phyloP scores from a whole-genome alignment of 768 basidiomycete genomes.

The Phylloporus arenicola region DNA sequence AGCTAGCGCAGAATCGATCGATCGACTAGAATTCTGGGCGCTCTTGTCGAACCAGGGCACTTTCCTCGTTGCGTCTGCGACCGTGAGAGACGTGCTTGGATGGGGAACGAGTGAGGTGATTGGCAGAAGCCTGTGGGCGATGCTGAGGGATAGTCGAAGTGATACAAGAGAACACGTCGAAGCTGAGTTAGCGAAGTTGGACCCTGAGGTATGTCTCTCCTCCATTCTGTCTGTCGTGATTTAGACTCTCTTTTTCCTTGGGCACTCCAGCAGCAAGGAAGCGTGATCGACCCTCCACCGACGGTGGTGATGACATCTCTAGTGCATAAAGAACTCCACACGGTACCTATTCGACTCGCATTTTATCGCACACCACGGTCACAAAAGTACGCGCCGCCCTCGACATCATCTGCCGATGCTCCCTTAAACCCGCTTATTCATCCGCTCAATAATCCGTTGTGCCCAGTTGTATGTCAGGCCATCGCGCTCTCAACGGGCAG shows the following conservation, averaged over 20 bases:
- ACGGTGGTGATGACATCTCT: constrained; percentile 30
- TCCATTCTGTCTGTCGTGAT: neutral
- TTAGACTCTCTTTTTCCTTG: neutral
- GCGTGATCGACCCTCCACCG: constrained; percentile 12
- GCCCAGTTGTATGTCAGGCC: constrained; percentile 29
- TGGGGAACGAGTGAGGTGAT: constrained; percentile 51
- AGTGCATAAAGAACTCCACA: constrained; percentile 33
- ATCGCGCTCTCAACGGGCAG: constrained; percentile 14
- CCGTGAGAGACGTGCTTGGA: constrained; percentile 60
- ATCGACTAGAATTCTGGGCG: constrained; percentile 47
- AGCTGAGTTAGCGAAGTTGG: constrained; percentile 24
- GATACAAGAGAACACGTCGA: constrained; percentile 19
- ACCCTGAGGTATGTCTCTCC: constrained; percentile 13
- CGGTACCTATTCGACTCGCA: constrained; percentile 30
- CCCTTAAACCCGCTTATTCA: constrained; percentile 11
- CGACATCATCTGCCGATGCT: neutral
- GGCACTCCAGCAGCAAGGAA: constrained; percentile 5
- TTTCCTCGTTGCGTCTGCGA: constrained; percentile 46
- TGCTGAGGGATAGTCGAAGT: constrained; percentile 28
- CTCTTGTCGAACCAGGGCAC: constrained; percentile 41
- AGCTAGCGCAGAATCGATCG: neutral
- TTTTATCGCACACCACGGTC: constrained; percentile 33
- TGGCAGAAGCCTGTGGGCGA: constrained; percentile 40
- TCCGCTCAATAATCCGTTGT: constrained; percentile 14
- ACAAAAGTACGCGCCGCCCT: neutral